These are phyloP conservation scores for Pneumocystis carinii DNA, from an alignment of 1,139 yeast species.

Conservation along the genomic window DNA sequence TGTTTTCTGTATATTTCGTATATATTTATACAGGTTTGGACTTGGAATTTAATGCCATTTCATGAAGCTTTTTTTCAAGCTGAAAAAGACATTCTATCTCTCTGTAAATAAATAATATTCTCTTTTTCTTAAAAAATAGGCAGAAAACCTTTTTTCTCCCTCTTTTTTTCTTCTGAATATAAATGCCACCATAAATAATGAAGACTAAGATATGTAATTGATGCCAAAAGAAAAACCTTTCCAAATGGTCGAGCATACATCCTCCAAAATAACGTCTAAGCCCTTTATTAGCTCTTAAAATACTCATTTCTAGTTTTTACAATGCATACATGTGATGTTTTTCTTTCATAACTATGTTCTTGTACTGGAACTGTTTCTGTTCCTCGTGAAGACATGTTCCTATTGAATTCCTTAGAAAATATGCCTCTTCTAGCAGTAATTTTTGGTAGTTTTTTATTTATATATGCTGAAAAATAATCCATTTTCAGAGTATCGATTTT, in stretches of 20 bases:
- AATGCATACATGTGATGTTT: neutral
- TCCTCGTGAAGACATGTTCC: too few species aligned
- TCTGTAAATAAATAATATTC: neutral
- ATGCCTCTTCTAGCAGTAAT: too few species aligned
- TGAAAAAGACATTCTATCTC: neutral
- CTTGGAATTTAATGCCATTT: neutral
- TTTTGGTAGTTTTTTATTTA: neutral
- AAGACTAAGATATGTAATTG: neutral
- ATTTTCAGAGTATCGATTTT: neutral
- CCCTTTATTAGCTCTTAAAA: neutral
- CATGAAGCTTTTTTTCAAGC: neutral
- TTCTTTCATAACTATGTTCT: neutral
- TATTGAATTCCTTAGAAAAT: too few species aligned
- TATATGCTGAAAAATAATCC: neutral
- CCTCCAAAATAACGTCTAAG: neutral
- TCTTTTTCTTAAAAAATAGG: neutral
- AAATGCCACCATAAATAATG: neutral
- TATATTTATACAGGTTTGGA: neutral
- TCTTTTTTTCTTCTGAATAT: neutral
- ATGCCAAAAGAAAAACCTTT: neutral
- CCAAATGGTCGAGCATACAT: neutral
- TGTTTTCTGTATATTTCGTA: neutral
- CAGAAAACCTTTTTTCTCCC: neutral
- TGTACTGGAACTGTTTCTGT: too few species aligned
- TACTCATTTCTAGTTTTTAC: neutral